Evolutionary conservation across 371 early-diverging fungal species (phyloP), one percentile per base, ranked within the genome.

Genomic region (Funneliformis caledonium): DNA sequence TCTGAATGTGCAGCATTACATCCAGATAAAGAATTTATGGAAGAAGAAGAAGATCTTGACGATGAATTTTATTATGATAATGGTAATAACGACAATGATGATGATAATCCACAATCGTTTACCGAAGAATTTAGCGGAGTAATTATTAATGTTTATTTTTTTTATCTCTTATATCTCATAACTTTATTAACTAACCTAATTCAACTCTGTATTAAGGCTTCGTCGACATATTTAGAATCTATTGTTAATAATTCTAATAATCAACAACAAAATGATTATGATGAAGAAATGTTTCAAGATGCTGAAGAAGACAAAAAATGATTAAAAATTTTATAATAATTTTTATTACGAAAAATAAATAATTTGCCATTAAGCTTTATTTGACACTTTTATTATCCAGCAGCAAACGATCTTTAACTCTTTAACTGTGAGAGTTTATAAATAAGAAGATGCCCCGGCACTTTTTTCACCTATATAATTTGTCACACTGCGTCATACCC

Each of bases 211-310:
- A 16, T 60, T 9, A 70, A 81, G 81, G 68, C 75, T 16, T 37
- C 76, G 26, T 52, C 67, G 31, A 67, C 75, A 7, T 76, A 81
- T 56, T 47, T 81, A 26, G 80, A 80, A 37, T 76, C 81, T 12
- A 52, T 81, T 73, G 59, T 76, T 76, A 68, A 67, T 45, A 12
- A 8, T 26, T 61, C 62, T 26, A 11, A 26, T 16, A n/a, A 14
- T 12, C 33, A 11, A 2, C 19, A 56, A 90, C 93, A 45, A n/a
- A 76, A 82, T 78, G n/a, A 42, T 26, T 10, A 26, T 65, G 56
- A 82, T 56, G 77, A 65, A 62, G 80, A 48, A 37, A 64, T 12
- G 70, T 81, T 61, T 45, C 65, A 75, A 61, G 79, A 81, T 78
- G 79, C 73, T 48, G 75, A 76, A 9, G 69, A 79, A 70, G 22